Percentiles rank a stretch among this genome's conserved stretches.
These are phyloP conservation scores for Debaryomyces nepalensis DNA, from an alignment of 1,139 yeast genomes.

Conservation along the genomic window DNA sequence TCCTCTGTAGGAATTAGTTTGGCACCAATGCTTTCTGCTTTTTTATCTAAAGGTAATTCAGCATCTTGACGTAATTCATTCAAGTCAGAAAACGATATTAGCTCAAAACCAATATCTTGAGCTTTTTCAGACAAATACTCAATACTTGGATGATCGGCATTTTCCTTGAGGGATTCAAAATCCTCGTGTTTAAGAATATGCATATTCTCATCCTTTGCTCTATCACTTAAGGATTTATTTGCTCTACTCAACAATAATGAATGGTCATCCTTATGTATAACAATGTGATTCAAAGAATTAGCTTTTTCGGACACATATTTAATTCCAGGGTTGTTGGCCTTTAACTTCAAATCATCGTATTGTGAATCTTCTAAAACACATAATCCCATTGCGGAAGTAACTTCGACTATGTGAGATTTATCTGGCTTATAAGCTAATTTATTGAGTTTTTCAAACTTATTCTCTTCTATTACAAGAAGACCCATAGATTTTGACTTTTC, in stretches of 20 bases:
- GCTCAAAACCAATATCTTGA: constrained; percentile 12
- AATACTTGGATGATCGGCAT: constrained; percentile 28
- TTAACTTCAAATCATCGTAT: constrained; percentile 20
- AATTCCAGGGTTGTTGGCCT: constrained; percentile 26
- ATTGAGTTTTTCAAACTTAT: constrained; percentile 19
- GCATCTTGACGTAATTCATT: constrained; percentile 5
- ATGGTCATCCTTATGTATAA: constrained; percentile 23
- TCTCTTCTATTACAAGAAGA: constrained; percentile 19
- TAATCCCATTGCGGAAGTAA: constrained; percentile 21
- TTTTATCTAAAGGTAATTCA: constrained; percentile 13
- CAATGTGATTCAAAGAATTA: constrained; percentile 19
- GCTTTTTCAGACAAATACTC: constrained; percentile 36
- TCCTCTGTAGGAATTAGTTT: constrained; percentile 15
- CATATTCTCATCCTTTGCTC: constrained; percentile 15
- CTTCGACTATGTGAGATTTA: constrained; percentile 20
- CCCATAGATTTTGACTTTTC: constrained; percentile 24
- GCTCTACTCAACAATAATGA: constrained; percentile 18
- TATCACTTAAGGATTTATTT: constrained; percentile 18
- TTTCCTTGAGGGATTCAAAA: constrained; percentile 21
- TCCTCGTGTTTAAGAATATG: constrained; percentile 4
- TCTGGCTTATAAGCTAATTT: constrained; percentile 20
- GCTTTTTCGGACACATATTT: constrained; percentile 28
- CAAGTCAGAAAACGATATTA: constrained; percentile 15
- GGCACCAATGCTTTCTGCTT: constrained; percentile 22
- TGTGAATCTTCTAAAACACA: constrained; percentile 22